Evolutionary conservation across 2,329 filamentous ascomycete species (phyloP), one percentile per base, ranked within the genome.

Genomic region (Aspergillus oerlinghausenensis): DNA sequence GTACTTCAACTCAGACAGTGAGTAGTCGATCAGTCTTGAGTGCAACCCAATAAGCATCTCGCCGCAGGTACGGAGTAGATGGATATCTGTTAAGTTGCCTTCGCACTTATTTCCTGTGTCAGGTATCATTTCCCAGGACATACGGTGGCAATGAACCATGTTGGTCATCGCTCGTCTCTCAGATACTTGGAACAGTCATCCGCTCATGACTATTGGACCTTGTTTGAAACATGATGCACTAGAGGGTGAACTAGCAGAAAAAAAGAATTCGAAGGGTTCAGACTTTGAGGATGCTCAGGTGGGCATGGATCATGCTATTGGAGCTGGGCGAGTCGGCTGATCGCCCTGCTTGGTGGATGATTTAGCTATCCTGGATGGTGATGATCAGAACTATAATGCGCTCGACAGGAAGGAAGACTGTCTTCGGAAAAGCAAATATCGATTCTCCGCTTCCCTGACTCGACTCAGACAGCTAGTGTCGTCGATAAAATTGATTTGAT

Each of bases 311-410:
- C 40, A 51, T 43, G 40, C 45, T 51, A 32, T 54, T 51, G 54
- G 51, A 43, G 55, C 49, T 52, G 57, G 19, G 43, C 29, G 32
- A 54, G 57, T 59, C 57, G 51, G 40, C 51, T 57, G 57, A 59
- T 59, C 54, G 51, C 29, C 17, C 11, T 35, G 28, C 28, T 29
- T 35, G 28, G 23, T 55, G 42, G 52, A 54, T 55, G 52, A 42
- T 52, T 38, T 4, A 29, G 28, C 11, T 32, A 32, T 11, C 11
- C 40, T 43, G 7, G 40, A 43, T 43, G 19, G 40, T 17, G 14
- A 6, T 38, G 32, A 38, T 38, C 32, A 17, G 14, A 38, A 14
- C 29, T 1, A 32, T 17, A 38, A 38, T 38, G 9, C 10, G n/a
- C 40, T 23, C 3, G 40, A 23, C 3, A 1, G 19, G n/a, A 21